Evolutionary conservation across 2,329 filamentous ascomycete species (phyloP).

Genomic region (Fusarium nygamai): DNA sequence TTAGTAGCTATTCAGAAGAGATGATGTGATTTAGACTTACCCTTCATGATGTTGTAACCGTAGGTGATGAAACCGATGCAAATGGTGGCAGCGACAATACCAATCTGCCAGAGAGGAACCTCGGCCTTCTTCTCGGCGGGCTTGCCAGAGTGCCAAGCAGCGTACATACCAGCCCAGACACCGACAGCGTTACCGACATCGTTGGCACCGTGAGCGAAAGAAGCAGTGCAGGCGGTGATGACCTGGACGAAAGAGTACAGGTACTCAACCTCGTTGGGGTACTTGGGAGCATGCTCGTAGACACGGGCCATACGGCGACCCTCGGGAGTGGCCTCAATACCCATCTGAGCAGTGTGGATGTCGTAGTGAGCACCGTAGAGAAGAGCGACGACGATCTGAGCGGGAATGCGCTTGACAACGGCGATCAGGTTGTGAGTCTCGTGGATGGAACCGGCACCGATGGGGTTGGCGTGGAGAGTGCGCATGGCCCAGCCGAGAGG

Average conservation of each 20-base stretch:
- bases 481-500: constrained; percentile 88
- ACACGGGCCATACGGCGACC: constrained; percentile 70
- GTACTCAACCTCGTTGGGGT: constrained; percentile 77
- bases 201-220: constrained; percentile 81
- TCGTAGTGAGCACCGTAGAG: constrained; percentile 85
- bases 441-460: constrained; percentile 78
- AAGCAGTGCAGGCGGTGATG: constrained; percentile 75
- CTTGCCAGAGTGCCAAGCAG: constrained; percentile 71
- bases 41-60: constrained; percentile 87
- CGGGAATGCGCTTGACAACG: constrained; percentile 72
- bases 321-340: constrained; percentile 76
- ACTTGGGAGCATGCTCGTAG: constrained; percentile 71
- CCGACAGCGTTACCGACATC: constrained; percentile 79
- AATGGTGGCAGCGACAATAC: constrained; percentile 71
- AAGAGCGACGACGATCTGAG: constrained; percentile 68
- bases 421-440: constrained; percentile 76
- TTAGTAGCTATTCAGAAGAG: constrained; percentile 8
- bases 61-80: constrained; percentile 77
- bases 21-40: constrained; percentile 52
- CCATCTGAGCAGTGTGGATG: constrained; percentile 79
- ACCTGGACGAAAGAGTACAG: constrained; percentile 74
- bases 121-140: constrained; percentile 69
- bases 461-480: constrained; percentile 76
- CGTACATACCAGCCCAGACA: constrained; percentile 76
- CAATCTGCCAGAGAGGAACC: constrained; percentile 81